Evolutionary conservation across 2,329 filamentous ascomycete genomes (phyloP), one percentile per base, ranked within the genome.

Genomic region (Seiridium unicorne): DNA sequence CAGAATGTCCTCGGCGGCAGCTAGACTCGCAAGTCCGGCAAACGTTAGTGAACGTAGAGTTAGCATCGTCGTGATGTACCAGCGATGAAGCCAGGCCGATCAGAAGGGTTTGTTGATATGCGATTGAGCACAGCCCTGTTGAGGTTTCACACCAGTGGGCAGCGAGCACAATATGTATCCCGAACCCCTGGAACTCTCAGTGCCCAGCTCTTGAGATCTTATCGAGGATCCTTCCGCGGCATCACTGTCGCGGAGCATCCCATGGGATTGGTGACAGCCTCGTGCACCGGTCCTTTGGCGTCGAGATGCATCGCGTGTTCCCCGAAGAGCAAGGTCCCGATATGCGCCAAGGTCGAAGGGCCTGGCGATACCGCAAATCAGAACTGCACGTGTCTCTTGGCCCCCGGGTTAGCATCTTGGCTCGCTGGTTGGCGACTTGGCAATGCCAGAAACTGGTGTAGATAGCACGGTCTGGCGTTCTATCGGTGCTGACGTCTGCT

Each of bases 1-100:
- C 34, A 85, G 74, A 10, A 76, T 76, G 67, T 84, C 81, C 58
- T 81, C 78, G 46, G 74, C 74, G 34, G 63, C 59, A 34, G 58
- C 64, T 13, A 65, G 46, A 4, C 56, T 54, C 35, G 54, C 44
- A n/a, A 66, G 44, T 51, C 62, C 48, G 31, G 62, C 63, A 8
- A 57, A 54, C n/a, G 62, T 63, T 9, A 67, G 60, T 40, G 60
- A 47, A 47, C 66, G 47, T 46, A 64, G 48, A 1, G 55, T 26
- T 7, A 65, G 58, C 36, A 56, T 48, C 51, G 42, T 44, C 11
- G 26, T 4, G 8, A 3, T 32, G 46, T 38, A 53, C 63, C 59
- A 51, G 64, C 60, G 66, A 71, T 26, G 18, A 26, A 26, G 18
- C 18, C 18, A 67, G 13, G 38, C 64, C 36, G 26, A 31, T 11